phyloP scores from a whole-genome alignment of 2,329 filamentous ascomycete genomes.

The Onygena corvina region DNA sequence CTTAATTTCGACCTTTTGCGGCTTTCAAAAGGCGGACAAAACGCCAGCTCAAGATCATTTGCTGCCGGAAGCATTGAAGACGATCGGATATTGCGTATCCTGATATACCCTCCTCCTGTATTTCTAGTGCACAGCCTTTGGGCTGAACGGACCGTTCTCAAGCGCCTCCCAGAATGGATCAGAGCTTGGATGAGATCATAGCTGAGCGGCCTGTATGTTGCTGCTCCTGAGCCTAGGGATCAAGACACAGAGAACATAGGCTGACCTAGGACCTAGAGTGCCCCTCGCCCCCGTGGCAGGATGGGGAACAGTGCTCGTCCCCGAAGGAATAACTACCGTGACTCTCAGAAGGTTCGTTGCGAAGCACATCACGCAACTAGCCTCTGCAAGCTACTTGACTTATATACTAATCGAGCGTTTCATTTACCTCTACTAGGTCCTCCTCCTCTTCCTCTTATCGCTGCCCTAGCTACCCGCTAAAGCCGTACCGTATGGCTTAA shows the following conservation, averaged over 20 bases:
- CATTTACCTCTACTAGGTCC: slow-evolving; percentile 28
- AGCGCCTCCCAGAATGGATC: slow-evolving; percentile 44
- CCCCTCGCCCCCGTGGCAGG: slow-evolving; percentile 28
- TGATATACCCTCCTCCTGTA: neutral
- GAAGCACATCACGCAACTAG: slow-evolving; percentile 1
- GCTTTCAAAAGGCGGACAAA: neutral
- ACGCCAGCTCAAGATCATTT: neutral
- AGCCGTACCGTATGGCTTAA: slow-evolving; percentile 25
- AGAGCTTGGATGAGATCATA: slow-evolving; percentile 53
- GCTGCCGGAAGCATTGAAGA: neutral
- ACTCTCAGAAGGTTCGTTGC: slow-evolving; percentile 68
- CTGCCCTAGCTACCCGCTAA: slow-evolving; percentile 18
- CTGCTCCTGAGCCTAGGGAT: neutral
- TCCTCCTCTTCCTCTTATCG: slow-evolving; percentile 34
- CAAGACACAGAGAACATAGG: neutral
- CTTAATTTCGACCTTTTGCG: neutral
- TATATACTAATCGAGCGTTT: slow-evolving; percentile 9
- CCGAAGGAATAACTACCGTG: slow-evolving; percentile 51
- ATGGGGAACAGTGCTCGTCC: slow-evolving; percentile 17
- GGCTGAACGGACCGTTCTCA: neutral
- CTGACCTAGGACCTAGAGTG: neutral
- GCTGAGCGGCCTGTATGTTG: slow-evolving; percentile 45
- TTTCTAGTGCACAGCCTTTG: neutral
- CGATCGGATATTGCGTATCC: neutral
- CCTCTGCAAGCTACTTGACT: slow-evolving; percentile 9